Base-by-base conservation (phyloP, 2,329 filamentous ascomycete species). In the Chalara sp. region DNA sequence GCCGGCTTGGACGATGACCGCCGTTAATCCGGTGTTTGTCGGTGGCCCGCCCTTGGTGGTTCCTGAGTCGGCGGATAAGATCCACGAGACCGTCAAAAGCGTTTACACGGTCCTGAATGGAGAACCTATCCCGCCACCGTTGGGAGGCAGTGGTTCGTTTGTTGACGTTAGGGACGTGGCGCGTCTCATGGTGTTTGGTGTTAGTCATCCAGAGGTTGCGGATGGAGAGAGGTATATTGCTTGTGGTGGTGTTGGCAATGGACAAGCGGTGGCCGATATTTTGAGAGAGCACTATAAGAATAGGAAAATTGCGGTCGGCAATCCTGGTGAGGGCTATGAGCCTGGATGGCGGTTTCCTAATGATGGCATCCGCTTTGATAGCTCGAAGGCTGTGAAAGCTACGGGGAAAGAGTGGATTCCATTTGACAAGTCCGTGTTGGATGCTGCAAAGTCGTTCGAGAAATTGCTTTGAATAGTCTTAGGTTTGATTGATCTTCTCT, bases 81-180 rank as follows among this genome's bases (percentile, higher is more conserved):
- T 75, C 31, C 64, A 62, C 37, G 61, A 65, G 44, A 69, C 70
- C 0, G 61, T 65, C 30, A 40, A 46, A 10, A 56, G 64, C 4
- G 58, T 72, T 44, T 71, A 56, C 52, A 48, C 64, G 2, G 56
- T 72, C 6, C 64, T 72, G 48, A 60, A 65, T 0, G 70, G 71
- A 21, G 46, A 51, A 1, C 54, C 65, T 44, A 53, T 58, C 1
- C 40, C 63, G 3, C 54, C 64, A 1, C 56, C 64, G 0, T 55
- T 56, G 2, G 55, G 58, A 10, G 62, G 59, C 5, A 54, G 63
- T 0, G 61, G 56, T 3, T 61, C 62, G 6, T 64, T 58, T 42
- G 69, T 76, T 11, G 73, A 76, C 53, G 70, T 75, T 0, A 65
- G 71, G 5, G 72, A 76, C 51, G 72, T 75, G 1, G 70, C 71